Evolutionary conservation across 2,329 filamentous ascomycete species (phyloP).

Genomic region (Colletotrichum phormii): DNA sequence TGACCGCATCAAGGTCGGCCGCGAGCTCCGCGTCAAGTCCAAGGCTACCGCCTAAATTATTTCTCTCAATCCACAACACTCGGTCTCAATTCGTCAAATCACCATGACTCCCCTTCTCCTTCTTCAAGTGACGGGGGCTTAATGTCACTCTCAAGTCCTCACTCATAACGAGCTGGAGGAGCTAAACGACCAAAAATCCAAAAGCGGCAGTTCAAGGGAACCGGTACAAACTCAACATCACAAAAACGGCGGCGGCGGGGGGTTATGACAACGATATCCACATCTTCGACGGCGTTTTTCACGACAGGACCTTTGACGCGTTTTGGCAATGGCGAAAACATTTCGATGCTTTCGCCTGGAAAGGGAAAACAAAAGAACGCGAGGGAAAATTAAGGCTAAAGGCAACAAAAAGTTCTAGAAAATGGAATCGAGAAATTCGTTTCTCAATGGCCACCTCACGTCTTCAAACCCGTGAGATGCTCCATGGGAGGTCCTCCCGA

Average conservation of each 20-base stretch:
- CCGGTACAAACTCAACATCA: not conserved
- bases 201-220: constrained; percentile 35
- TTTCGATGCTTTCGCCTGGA: not conserved
- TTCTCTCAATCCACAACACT: not conserved
- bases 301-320: constrained; percentile 17
- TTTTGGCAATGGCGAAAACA: constrained; percentile 20
- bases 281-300: constrained; percentile 23
- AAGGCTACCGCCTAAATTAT: constrained; percentile 69
- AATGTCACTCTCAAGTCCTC: not conserved
- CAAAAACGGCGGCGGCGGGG: not conserved
- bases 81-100: not conserved
- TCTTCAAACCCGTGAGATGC: constrained; percentile 70
- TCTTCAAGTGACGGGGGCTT: not conserved
- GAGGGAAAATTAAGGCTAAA: constrained; percentile 42
- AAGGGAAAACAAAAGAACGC: constrained; percentile 39
- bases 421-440: constrained; percentile 54
- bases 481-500: constrained; percentile 83
- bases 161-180: not conserved
- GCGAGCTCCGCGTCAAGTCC: constrained; percentile 80
- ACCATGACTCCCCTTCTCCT: not conserved
- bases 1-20: constrained; percentile 84
- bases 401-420: constrained; percentile 21
- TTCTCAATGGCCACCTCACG: constrained; percentile 82
- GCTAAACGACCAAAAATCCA: not conserved
- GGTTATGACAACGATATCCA: constrained; percentile 18